Conservation (phyloP, 768 basidiomycete species). For the Auriscalpium vulgare region DNA sequence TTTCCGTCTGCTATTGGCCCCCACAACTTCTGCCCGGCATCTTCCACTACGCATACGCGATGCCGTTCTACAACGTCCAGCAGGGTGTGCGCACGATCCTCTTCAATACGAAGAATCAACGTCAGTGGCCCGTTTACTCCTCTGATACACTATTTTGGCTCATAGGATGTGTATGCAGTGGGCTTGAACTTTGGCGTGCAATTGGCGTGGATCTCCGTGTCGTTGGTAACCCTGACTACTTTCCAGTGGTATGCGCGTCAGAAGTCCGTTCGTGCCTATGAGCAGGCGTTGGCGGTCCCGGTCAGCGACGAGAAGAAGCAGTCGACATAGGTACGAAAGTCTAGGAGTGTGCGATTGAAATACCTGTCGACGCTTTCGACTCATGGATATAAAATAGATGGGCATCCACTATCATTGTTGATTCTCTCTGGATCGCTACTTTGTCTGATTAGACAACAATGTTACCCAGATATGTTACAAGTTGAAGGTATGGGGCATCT, state of each 20-base stretch:
- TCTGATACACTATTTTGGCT: neutral
- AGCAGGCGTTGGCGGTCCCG: neutral
- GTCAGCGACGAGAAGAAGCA: too few relatives aligned
- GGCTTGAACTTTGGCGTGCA: slow-evolving; percentile 57
- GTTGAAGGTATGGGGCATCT: too few relatives aligned
- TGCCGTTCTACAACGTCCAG: slow-evolving; percentile 68
- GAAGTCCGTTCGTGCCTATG: neutral
- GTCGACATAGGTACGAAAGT: too few relatives aligned
- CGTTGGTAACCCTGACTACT: slow-evolving; percentile 43
- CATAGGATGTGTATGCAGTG: slow-evolving; percentile 29
- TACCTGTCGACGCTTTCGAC: too few relatives aligned
- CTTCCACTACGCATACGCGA: slow-evolving; percentile 60
- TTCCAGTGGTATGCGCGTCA: slow-evolving; percentile 38
- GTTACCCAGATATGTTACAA: too few relatives aligned
- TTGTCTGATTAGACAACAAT: too few relatives aligned
- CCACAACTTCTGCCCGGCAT: slow-evolving; percentile 48
- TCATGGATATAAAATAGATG: too few relatives aligned
- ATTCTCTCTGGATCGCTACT: too few relatives aligned
- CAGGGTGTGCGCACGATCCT: slow-evolving; percentile 50
- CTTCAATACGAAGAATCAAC: slow-evolving; percentile 56
- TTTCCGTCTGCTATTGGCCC: slow-evolving; percentile 50
- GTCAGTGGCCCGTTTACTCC: slow-evolving; percentile 28
- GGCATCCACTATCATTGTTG: too few relatives aligned
- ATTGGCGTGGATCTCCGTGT: slow-evolving; percentile 47
- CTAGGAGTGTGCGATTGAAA: too few relatives aligned